These are phyloP conservation scores for Yamadazyma triangularis DNA, from an alignment of 1,139 yeast genomes.

Conservation along the genomic window DNA sequence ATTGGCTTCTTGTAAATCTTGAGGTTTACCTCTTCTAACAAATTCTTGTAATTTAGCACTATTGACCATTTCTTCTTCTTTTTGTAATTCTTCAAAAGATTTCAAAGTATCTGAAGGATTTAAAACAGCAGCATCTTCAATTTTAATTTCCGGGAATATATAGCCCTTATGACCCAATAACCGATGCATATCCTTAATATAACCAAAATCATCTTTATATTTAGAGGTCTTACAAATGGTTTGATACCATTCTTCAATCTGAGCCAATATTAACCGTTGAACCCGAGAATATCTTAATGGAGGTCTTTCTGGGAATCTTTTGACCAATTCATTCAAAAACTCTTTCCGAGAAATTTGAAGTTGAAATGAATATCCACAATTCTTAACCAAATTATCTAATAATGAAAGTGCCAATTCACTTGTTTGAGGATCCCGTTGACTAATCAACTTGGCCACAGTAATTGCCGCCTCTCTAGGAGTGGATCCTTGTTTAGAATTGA, in stretches of 20 bases:
- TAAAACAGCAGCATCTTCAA: slow-evolving; percentile 89
- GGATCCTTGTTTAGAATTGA: slow-evolving; percentile 88
- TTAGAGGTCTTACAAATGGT: slow-evolving; percentile 88
- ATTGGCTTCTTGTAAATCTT: slow-evolving; percentile 93
- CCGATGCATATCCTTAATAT: slow-evolving; percentile 94
- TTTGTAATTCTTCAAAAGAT: slow-evolving; percentile 84
- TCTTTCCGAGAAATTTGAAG: slow-evolving; percentile 93
- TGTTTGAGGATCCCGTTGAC: slow-evolving; percentile 80
- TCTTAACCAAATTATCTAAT: slow-evolving; percentile 88
- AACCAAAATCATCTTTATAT: slow-evolving; percentile 87
- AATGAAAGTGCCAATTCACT: slow-evolving; percentile 53
- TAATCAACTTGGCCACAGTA: slow-evolving; percentile 80
- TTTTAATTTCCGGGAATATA: slow-evolving; percentile 84
- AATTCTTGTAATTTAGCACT: slow-evolving; percentile 94
- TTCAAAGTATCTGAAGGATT: slow-evolving; percentile 88
- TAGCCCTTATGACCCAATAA: slow-evolving; percentile 83
- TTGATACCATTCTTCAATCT: slow-evolving; percentile 96
- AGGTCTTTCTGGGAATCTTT: slow-evolving; percentile 92
- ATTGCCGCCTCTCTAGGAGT: slow-evolving; percentile 92
- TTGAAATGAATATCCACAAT: slow-evolving; percentile 97
- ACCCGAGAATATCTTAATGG: slow-evolving; percentile 80
- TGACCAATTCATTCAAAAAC: slow-evolving; percentile 87
- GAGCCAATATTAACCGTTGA: slow-evolving; percentile 80
- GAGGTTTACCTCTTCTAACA: slow-evolving; percentile 92
- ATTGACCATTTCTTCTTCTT: slow-evolving; percentile 90